Conservation (phyloP, 2,329 filamentous ascomycete species). For the Diaporthe helianthi region DNA sequence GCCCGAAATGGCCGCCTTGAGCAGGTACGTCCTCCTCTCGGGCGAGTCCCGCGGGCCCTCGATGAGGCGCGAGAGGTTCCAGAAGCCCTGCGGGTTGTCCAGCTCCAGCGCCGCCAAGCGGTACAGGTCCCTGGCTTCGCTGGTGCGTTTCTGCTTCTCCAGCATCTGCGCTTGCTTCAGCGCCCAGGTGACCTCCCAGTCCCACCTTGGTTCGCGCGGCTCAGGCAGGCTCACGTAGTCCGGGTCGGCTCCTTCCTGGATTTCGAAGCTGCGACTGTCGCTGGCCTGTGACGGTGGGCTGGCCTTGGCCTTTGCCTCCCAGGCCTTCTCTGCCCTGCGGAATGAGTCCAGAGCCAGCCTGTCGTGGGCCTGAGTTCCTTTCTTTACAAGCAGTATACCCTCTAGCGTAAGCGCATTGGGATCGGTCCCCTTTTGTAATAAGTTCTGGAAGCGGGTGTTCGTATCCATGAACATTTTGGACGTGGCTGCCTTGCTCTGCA, state of each 20-base stretch:
- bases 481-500: slow-evolving; percentile 36
- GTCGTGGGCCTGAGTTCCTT: slow-evolving; percentile 35
- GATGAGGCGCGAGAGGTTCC: slow-evolving; percentile 41
- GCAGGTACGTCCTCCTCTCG: slow-evolving; percentile 39
- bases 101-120: slow-evolving; percentile 43
- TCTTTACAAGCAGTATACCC: slow-evolving; percentile 40
- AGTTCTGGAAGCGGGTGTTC: slow-evolving; percentile 37
- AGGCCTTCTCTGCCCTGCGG: slow-evolving; percentile 16
- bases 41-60: slow-evolving; percentile 35
- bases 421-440: slow-evolving; percentile 35
- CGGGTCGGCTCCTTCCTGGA: slow-evolving; percentile 16
- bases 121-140: slow-evolving; percentile 38
- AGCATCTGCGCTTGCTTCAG: slow-evolving; percentile 42
- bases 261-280: slow-evolving; percentile 15
- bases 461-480: slow-evolving; percentile 38
- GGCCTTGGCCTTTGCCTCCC: slow-evolving; percentile 12
- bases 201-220: slow-evolving; percentile 42
- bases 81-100: slow-evolving; percentile 40
- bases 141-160: slow-evolving; percentile 29
- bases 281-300: not conserved
- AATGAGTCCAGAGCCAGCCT: slow-evolving; percentile 41
- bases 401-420: slow-evolving; percentile 48
- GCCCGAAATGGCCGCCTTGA: slow-evolving; percentile 45
- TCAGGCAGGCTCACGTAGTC: not conserved
- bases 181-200: slow-evolving; percentile 45